Percentiles rank a stretch among this genome's conserved stretches.
Conservation (phyloP, 441 rosid genomes). For the Brassica balearica region DNA sequence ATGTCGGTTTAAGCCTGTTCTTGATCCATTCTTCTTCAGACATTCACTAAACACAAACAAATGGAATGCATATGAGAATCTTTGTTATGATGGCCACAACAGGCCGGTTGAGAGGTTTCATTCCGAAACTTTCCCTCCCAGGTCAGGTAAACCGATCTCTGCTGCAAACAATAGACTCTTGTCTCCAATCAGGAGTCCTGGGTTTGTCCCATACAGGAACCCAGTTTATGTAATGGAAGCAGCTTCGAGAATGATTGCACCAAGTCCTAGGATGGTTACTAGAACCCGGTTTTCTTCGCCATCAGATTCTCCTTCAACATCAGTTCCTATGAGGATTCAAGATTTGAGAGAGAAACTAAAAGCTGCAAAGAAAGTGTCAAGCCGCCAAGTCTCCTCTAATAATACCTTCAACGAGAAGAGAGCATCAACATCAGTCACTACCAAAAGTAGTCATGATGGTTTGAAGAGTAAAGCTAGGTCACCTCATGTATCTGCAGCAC, state of each 20-base stretch:
- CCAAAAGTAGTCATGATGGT: constrained; percentile 49
- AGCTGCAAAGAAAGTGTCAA: constrained; percentile 59
- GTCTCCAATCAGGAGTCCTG: constrained; percentile 61
- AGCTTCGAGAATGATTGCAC: constrained; percentile 78
- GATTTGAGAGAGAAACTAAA: constrained; percentile 83
- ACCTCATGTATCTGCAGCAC: constrained; percentile 48
- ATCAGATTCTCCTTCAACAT: constrained; percentile 50
- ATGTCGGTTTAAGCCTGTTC: background rate
- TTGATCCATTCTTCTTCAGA: constrained; percentile 46
- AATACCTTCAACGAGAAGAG: constrained; percentile 32
- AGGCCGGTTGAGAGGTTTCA: constrained; percentile 68
- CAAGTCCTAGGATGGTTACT: constrained; percentile 58
- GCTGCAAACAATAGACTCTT: constrained; percentile 60
- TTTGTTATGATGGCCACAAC: constrained; percentile 45
- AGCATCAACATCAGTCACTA: constrained; percentile 35
- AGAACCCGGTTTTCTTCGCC: constrained; percentile 55
- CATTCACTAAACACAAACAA: constrained; percentile 45
- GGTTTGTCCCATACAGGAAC: constrained; percentile 59
- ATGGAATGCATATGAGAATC: constrained; percentile 56
- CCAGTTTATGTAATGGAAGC: constrained; percentile 79
- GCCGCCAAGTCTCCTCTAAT: constrained; percentile 42
- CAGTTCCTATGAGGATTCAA: constrained; percentile 67
- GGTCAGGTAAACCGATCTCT: constrained; percentile 70
- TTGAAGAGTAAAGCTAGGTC: constrained; percentile 57
- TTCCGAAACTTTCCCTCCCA: constrained; percentile 44